Evolutionary conservation across 768 basidiomycete species (phyloP), one percentile per base, ranked within the genome.

Genomic region (Panus rudis): DNA sequence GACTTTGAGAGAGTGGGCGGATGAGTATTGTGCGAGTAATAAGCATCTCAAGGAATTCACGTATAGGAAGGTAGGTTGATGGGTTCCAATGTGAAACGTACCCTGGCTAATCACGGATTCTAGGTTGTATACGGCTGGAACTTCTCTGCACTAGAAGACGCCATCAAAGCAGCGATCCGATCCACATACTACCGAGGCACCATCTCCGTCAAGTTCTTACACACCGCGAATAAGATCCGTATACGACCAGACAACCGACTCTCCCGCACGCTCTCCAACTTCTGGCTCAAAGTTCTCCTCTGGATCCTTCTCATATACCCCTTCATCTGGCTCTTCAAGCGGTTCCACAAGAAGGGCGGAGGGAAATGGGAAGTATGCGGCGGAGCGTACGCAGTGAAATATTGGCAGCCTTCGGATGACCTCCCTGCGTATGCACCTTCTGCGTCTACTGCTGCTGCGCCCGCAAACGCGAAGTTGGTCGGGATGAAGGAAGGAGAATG

Each of bases 21-120:
- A 90, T 51, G 79, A 84, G 43, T 91, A 88, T 53, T 89, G 86
- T 45, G 69, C 73, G 20, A 84, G 81, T 53, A 66, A 59, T 6
- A 89, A 82, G 52, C 60, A 71, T 13, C 65, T 91, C 48, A 91
- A 90, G 58, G 87, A 90, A 61, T 88, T 92, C 55, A 69, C 74
- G 5, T 84, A 88, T 48, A 65, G 71, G 19, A 87, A 87, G 67
- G 81, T 81, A 46, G 13, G 58, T 10, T 6, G 12, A 13, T 40
- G 12, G 24, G 4, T 6, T n/a, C 23, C 6, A 14, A 7, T 23
- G 7, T 14, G 31, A 31, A 6, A 32, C 27, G 13, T 17, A 23
- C 39, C 16, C 32, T 42, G 20, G 28, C 43, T 22, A 48, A 42
- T 43, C 20, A 32, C 19, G 16, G 28, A 11, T 38, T 56, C 22